Conservation (phyloP, 139 green algal species). For the Micromonas commoda region DNA sequence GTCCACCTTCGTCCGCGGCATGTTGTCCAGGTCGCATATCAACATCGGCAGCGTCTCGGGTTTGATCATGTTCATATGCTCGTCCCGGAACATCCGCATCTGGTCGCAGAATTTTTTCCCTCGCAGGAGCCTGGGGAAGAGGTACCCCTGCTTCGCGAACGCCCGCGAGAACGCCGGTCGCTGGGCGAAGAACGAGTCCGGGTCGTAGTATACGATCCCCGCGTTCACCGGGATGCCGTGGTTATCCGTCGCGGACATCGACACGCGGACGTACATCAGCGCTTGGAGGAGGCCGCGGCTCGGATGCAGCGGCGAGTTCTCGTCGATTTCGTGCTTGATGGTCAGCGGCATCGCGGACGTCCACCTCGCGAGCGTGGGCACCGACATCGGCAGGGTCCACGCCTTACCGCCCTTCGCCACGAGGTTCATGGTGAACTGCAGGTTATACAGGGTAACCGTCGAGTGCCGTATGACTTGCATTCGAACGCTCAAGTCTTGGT, state of each 20-base stretch:
- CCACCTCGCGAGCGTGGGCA: not conserved
- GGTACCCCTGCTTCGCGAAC: not conserved
- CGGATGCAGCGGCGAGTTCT: not conserved
- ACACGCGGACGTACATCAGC: not conserved
- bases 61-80: not conserved
- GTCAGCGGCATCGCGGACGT: not conserved
- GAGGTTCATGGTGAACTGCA: not conserved
- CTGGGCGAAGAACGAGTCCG: not conserved
- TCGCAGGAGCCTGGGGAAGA: not conserved
- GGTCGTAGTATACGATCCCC: not conserved
- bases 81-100: not conserved
- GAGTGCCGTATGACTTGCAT: slow-evolving; percentile 4
- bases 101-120: not conserved
- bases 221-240: not conserved
- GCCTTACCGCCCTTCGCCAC: not conserved
- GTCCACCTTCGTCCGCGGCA: not conserved
- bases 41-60: not conserved
- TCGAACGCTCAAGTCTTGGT: not conserved
- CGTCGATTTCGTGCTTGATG: not conserved
- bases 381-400: not conserved
- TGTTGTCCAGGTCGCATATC: not conserved
- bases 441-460: slow-evolving; percentile 1
- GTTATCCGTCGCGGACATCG: not conserved
- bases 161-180: not conserved
- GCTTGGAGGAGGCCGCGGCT: not conserved